Conservation (phyloP, 176 grass and related monocot genomes). For the Oryza officinalis region DNA sequence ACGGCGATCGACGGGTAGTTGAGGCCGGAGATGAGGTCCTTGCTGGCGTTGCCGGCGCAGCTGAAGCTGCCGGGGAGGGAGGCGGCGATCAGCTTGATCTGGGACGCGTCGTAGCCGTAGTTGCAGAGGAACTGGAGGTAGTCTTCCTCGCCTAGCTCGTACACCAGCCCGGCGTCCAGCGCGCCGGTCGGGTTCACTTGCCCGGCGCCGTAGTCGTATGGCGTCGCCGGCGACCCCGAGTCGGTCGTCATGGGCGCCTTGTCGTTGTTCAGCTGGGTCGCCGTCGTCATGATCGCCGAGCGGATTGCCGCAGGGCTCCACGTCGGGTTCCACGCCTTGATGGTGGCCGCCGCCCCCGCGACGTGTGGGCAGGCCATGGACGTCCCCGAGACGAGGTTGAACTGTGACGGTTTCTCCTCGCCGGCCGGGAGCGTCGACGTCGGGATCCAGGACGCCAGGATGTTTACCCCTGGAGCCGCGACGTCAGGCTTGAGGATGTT, state of each 20-base stretch:
- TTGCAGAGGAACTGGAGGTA: conserved; percentile 83
- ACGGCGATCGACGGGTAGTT: conserved; percentile 88
- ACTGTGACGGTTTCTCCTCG: conserved; percentile 67
- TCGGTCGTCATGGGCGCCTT: conserved; percentile 47
- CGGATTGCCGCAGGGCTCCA: conserved; percentile 84
- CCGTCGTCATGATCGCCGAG: conserved; percentile 89
- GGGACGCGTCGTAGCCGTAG: conserved; percentile 66
- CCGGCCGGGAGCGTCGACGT: conserved; percentile 46
- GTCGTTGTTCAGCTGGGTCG: conserved; percentile 64
- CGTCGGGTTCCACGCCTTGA: conserved; percentile 78
- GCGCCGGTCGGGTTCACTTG: conserved; percentile 67
- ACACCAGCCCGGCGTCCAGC: conserved; percentile 77
- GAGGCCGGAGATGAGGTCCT: conserved; percentile 74
- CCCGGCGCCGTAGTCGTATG: conserved; percentile 69
- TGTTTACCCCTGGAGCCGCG: conserved; percentile 83
- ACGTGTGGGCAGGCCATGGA: conserved; percentile 96
- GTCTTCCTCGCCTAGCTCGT: conserved; percentile 55
- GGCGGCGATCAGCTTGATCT: conserved; percentile 62
- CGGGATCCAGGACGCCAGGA: conserved; percentile 84
- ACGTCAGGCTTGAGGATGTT: conserved; percentile 89
- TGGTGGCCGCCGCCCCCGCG: conserved; percentile 57
- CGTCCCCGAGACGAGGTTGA: conserved; percentile 85
- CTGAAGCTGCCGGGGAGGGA: conserved; percentile 39
- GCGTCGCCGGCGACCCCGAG: conserved; percentile 53
- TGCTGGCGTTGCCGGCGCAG: conserved; percentile 67